These are phyloP conservation scores for Phlebiopsis gigantea DNA, from an alignment of 768 basidiomycete genomes.

Conservation along the genomic window DNA sequence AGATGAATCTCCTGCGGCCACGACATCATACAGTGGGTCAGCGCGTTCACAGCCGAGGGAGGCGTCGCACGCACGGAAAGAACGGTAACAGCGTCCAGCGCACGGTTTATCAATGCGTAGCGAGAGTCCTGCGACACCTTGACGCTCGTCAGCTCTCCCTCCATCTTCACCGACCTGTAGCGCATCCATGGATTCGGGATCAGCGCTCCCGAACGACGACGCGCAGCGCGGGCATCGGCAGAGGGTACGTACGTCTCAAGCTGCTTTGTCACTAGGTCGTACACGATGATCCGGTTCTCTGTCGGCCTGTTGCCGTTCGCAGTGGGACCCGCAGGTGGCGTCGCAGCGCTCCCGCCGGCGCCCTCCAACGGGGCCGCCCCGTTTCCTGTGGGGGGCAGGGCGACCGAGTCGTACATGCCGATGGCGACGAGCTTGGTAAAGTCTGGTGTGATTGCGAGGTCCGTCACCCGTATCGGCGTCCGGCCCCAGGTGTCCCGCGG, in stretches of 20 bases:
- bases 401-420: conserved; percentile 49
- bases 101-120: conserved; percentile 81
- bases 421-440: conserved; percentile 79
- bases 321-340: conserved; percentile 21
- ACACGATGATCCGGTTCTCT: conserved; percentile 69
- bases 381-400: conserved; percentile 6
- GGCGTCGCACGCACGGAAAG: conserved; percentile 15
- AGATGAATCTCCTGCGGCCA: conserved; percentile 75
- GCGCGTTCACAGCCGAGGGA: background rate
- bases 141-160: conserved; percentile 84
- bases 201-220: background rate
- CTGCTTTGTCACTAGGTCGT: conserved; percentile 65
- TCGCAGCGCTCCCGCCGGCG: conserved; percentile 10
- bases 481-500: conserved; percentile 63
- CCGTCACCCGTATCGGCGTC: conserved; percentile 75
- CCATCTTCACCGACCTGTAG: conserved; percentile 55
- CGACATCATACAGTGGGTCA: conserved; percentile 5
- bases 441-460: conserved; percentile 85
- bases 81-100: conserved; percentile 78
- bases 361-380: conserved; percentile 14
- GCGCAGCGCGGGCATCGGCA: background rate
- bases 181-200: conserved; percentile 5
- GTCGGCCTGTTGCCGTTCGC: conserved; percentile 30
- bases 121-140: conserved; percentile 82
- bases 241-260: conserved; percentile 46